A percentile compares a stretch with the other conserved stretches of the same genome.
Evolutionary conservation across 352 stramenopile genomes (phyloP).

Genomic region (Phytophthora sp.): DNA sequence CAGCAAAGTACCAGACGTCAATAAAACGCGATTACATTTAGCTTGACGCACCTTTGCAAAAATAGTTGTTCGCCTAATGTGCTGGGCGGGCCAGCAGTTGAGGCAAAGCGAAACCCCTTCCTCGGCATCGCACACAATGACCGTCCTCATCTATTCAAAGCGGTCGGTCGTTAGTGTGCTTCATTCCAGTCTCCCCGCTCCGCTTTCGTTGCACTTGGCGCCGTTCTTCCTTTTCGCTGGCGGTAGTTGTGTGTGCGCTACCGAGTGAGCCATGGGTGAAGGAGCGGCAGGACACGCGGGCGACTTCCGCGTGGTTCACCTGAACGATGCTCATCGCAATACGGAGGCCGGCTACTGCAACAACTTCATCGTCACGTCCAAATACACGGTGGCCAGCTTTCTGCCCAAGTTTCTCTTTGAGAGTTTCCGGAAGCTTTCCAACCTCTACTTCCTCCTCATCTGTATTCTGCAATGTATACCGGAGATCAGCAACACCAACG

Average conservation of each 20-base stretch:
- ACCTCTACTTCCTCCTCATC: conserved; percentile 94
- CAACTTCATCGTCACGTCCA: conserved; percentile 93
- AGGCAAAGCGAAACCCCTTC: conserved; percentile 26
- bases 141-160: conserved; percentile 17
- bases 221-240: conserved; percentile 6
- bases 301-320: conserved; percentile 66
- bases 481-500: conserved; percentile 91
- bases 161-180: conserved; percentile 4
- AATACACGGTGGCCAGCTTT: conserved; percentile 91
- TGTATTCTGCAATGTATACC: conserved; percentile 89
- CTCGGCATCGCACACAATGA: conserved; percentile 20
- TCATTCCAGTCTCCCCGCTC: conserved; percentile 6
- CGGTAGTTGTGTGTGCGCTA: conserved; percentile 1
- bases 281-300: conserved; percentile 13
- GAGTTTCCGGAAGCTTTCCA: conserved; percentile 91
- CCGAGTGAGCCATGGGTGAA: conserved; percentile 24
- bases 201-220: conserved; percentile 1
- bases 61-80: conserved; percentile 9
- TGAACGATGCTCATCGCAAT: conserved; percentile 68
- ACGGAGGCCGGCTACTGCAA: conserved; percentile 66
- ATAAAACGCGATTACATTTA: background rate
- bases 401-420: conserved; percentile 93
- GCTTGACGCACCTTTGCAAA: conserved; percentile 7
- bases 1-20: background rate
- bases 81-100: background rate